A percentile compares a stretch with the other conserved stretches of the same genome.
phyloP scores from a whole-genome alignment of 805 yeast species.

The Teunomyces aglyptinius region DNA sequence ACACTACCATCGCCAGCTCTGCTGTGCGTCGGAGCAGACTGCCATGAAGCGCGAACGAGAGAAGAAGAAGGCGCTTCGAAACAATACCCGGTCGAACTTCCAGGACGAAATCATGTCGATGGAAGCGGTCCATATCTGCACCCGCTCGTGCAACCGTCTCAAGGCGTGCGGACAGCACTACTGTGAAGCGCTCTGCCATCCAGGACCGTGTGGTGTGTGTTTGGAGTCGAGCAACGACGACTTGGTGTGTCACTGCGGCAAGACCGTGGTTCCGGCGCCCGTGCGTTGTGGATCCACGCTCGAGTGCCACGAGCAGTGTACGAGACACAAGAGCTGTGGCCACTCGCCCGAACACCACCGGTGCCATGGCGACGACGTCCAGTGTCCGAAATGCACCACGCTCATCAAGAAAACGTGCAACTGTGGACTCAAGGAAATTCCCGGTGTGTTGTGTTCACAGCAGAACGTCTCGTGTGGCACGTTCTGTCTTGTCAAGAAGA shows the following conservation, averaged over 20 bases:
- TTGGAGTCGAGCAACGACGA: slow-evolving; percentile 79
- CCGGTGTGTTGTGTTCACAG: slow-evolving; percentile 70
- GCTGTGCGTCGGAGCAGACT: slow-evolving; percentile 66
- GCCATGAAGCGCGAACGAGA: slow-evolving; percentile 59
- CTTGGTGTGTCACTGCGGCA: slow-evolving; percentile 76
- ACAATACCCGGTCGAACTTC: slow-evolving; percentile 36
- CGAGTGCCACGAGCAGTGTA: slow-evolving; percentile 65
- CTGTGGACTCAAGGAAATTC: slow-evolving; percentile 57
- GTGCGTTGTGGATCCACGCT: slow-evolving; percentile 77
- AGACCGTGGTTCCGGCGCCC: slow-evolving; percentile 75
- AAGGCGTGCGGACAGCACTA: slow-evolving; percentile 62
- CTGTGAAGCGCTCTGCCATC: slow-evolving; percentile 71
- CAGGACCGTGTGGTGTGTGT: slow-evolving; percentile 79
- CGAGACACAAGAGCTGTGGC: slow-evolving; percentile 60
- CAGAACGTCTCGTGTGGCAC: slow-evolving; percentile 61
- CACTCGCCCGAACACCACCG: slow-evolving; percentile 67
- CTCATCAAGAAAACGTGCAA: slow-evolving; percentile 55
- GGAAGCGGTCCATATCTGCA: slow-evolving; percentile 75
- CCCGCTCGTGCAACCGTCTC: slow-evolving; percentile 59
- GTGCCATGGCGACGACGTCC: slow-evolving; percentile 65
- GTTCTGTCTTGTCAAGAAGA: slow-evolving; percentile 29
- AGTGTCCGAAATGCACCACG: slow-evolving; percentile 76
- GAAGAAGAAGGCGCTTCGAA: slow-evolving; percentile 49
- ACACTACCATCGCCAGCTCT: slow-evolving; percentile 66
- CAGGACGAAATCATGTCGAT: slow-evolving; percentile 55